These are phyloP conservation scores for Chytriomyces confervae DNA, from an alignment of 192 early-diverging fungal species.

Conservation along the genomic window DNA sequence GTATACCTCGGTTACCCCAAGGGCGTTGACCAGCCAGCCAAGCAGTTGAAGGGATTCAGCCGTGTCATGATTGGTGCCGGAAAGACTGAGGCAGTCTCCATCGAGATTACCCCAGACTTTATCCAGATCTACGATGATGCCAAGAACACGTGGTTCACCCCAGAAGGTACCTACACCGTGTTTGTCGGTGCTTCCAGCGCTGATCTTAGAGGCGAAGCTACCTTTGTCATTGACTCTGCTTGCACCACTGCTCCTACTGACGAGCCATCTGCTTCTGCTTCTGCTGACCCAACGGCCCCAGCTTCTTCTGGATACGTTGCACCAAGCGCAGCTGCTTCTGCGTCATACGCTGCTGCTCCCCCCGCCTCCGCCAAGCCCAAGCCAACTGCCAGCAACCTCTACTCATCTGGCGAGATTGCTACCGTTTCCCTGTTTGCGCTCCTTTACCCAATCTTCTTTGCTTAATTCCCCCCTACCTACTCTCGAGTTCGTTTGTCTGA, in stretches of 20 bases:
- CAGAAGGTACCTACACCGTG: conserved; percentile 54
- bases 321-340: background rate
- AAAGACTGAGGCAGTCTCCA: conserved; percentile 48
- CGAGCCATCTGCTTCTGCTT: background rate
- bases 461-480: too few species aligned
- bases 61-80: conserved; percentile 46
- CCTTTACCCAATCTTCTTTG: too few species aligned
- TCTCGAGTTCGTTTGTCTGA: too few species aligned
- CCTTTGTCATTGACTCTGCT: background rate
- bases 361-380: background rate
- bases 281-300: background rate
- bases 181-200: conserved; percentile 57
- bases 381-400: too few species aligned
- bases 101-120: conserved; percentile 49
- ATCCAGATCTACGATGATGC: conserved; percentile 53
- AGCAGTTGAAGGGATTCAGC: conserved; percentile 49
- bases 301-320: background rate
- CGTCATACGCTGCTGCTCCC: background rate
- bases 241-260: background rate
- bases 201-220: conserved; percentile 47
- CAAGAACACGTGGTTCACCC: conserved; percentile 46
- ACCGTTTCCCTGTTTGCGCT: too few species aligned
- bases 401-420: too few species aligned
- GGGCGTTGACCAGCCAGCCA: conserved; percentile 35
- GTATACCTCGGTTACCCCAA: conserved; percentile 49